A percentile compares a stretch with the other conserved stretches of the same genome.
These are phyloP conservation scores for Galeopsis tetrahit DNA, from an alignment of 257 asterid genomes.

Conservation along the genomic window DNA sequence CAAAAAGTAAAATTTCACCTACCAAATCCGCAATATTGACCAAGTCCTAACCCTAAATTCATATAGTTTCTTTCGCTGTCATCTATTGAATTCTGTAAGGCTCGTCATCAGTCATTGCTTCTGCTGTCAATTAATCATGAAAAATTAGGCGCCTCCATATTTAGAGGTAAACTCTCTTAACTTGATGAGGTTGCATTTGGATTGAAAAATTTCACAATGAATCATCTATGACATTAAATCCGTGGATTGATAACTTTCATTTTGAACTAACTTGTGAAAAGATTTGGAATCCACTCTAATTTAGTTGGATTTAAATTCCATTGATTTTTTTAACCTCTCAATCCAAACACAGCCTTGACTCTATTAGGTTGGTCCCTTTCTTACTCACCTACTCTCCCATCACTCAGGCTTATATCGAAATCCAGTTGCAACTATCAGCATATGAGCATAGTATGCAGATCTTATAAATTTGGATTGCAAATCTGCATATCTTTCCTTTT, in stretches of 20 bases:
- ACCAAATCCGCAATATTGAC: background rate
- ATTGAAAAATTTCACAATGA: background rate
- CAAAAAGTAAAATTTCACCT: background rate
- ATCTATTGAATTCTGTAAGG: background rate
- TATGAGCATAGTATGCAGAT: background rate
- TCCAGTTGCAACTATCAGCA: background rate
- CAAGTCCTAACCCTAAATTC: conserved; percentile 8
- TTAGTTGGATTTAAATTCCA: background rate
- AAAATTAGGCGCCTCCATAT: background rate
- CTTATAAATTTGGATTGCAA: conserved; percentile 16
- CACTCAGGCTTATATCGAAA: background rate
- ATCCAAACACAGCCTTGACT: background rate
- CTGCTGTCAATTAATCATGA: background rate
- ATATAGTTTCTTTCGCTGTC: conserved; percentile 1
- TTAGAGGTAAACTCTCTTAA: too few species aligned
- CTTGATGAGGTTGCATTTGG: background rate
- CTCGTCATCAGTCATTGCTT: background rate
- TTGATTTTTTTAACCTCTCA: background rate
- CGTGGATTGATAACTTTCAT: background rate
- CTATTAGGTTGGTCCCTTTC: background rate
- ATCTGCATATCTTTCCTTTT: conserved; percentile 12
- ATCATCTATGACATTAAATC: background rate
- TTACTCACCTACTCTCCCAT: background rate
- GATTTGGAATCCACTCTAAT: background rate
- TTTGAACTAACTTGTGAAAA: background rate